These are phyloP conservation scores for Isabelozyma heimii DNA, from an alignment of 805 yeast genomes.

Conservation along the genomic window DNA sequence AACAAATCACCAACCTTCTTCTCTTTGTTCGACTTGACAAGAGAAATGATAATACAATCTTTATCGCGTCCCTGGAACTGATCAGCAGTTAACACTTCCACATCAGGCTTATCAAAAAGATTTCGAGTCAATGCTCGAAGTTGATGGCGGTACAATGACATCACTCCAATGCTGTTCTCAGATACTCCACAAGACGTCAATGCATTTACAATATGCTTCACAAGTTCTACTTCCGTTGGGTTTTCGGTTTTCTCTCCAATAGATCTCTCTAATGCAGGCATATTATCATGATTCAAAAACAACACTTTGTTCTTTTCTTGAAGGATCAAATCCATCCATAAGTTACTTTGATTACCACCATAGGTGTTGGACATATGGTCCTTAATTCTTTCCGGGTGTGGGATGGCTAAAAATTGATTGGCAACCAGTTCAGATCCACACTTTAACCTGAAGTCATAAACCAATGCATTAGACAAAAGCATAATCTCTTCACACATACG, in stretches of 20 bases:
- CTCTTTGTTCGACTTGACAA: constrained; percentile 76
- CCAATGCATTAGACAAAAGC: constrained; percentile 73
- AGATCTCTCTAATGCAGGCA: constrained; percentile 55
- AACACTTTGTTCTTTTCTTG: constrained; percentile 59
- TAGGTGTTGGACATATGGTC: constrained; percentile 4
- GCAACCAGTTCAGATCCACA: constrained; percentile 74
- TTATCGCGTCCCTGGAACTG: constrained; percentile 96
- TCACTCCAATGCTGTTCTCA: constrained; percentile 68
- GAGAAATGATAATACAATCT: constrained; percentile 82
- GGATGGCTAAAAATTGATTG: constrained; percentile 51
- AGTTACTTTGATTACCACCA: constrained; percentile 1
- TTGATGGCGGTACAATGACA: constrained; percentile 88
- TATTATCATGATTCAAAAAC: constrained; percentile 74
- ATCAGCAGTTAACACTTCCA: constrained; percentile 91
- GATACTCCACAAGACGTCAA: constrained; percentile 59
- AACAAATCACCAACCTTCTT: constrained; percentile 72
- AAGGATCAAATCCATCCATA: constrained; percentile 61
- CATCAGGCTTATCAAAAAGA: constrained; percentile 30
- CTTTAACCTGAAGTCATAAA: constrained; percentile 70
- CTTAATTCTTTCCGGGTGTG: constrained; percentile 29
- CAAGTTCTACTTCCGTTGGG: constrained; percentile 64
- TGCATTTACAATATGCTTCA: constrained; percentile 59
- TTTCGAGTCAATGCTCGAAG: constrained; percentile 32
- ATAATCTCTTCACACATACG: constrained; percentile 91
- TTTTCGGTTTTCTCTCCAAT: constrained; percentile 73